Evolutionary conservation across 2,329 filamentous ascomycete genomes (phyloP), one percentile per base, ranked within the genome.

Genomic region (Endocalyx cinctus): DNA sequence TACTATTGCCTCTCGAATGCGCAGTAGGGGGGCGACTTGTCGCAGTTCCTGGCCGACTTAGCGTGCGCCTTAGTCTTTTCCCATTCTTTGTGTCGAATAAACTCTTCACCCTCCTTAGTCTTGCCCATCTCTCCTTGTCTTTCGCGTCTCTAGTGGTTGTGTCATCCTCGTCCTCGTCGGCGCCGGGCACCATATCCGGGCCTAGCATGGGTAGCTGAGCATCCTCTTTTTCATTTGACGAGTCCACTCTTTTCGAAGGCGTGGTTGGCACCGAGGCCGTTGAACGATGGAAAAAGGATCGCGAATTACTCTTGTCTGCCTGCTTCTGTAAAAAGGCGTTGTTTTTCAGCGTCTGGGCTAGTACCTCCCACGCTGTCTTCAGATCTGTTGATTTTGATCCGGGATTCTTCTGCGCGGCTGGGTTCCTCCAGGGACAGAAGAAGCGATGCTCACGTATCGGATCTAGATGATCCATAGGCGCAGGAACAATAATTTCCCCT

Each of bases 371-470:
- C 1, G 68, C 77, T 0, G 76, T 58, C 45, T 62, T 54, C 20
- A 59, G 57, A 6, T 55, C 57, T 29, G 51, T 62, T 2, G 49
- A 51, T 27, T 52, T 58, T 10, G 60, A 52, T 20, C 63, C 64
- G 2, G 63, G 57, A 34, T 67, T 67, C 35, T 71, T 77, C 54
- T 89, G 84, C 2, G 77, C 71, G 10, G 63, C 50, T 4, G 75
- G 59, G 46, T 79, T 86, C 38, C 82, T 72, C 86, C 86, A 92
- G 1, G 86, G 86, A 46, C 86, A 92, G 52, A 89, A 92, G 51
- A 87, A 84, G 41, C 87, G 77, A 57, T 92, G 86, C 55, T 89
- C 83, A 5, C 72, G 70, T 2, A 82, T 61, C 5, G 79, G 77
- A 50, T 90, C 80, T 2, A 92, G 69, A 35, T 75, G 67, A 45